A percentile compares a stretch with the other conserved stretches of the same genome.
These are phyloP conservation scores for Rhodotorula glutinis DNA, from an alignment of 1,284 basidiomycete species.

Conservation along the genomic window DNA sequence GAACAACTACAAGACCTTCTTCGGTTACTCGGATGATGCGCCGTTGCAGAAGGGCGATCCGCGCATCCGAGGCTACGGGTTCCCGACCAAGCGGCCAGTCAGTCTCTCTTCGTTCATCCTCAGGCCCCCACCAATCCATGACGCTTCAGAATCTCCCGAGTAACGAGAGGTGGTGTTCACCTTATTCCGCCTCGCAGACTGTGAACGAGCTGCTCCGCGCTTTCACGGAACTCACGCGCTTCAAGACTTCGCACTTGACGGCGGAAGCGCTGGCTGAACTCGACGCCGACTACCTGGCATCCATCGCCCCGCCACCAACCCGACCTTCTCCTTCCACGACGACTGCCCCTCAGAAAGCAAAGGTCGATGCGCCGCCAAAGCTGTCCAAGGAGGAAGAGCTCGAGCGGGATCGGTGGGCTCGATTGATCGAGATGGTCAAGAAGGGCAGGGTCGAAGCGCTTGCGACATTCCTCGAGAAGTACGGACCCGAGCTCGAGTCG, in stretches of 20 bases:
- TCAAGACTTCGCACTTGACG: conserved; percentile 81
- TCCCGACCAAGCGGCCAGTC: conserved; percentile 87
- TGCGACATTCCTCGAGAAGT: conserved; percentile 75
- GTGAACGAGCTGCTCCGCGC: conserved; percentile 85
- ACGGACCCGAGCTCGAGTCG: conserved; percentile 55
- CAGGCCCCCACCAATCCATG: too few relatives aligned
- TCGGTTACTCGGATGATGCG: conserved; percentile 71
- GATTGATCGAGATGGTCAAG: conserved; percentile 81
- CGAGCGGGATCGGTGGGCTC: conserved; percentile 68
- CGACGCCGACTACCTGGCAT: conserved; percentile 77
- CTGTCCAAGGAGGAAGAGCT: conserved; percentile 74
- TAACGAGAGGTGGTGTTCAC: too few relatives aligned
- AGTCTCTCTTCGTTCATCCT: conserved; percentile 45
- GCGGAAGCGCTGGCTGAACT: conserved; percentile 77
- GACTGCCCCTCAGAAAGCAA: conserved; percentile 8
- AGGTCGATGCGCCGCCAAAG: conserved; percentile 58
- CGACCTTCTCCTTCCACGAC: not conserved
- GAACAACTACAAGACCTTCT: conserved; percentile 73
- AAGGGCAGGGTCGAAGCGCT: conserved; percentile 81
- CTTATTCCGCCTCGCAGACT: conserved; percentile 69
- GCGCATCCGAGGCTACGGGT: conserved; percentile 81
- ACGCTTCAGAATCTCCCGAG: too few relatives aligned
- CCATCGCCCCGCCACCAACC: conserved; percentile 28
- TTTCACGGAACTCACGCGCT: conserved; percentile 77
- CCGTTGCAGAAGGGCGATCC: conserved; percentile 65